phyloP scores from a whole-genome alignment of 352 stramenopile genomes.

The Globisporangium rhizosaccharum region DNA sequence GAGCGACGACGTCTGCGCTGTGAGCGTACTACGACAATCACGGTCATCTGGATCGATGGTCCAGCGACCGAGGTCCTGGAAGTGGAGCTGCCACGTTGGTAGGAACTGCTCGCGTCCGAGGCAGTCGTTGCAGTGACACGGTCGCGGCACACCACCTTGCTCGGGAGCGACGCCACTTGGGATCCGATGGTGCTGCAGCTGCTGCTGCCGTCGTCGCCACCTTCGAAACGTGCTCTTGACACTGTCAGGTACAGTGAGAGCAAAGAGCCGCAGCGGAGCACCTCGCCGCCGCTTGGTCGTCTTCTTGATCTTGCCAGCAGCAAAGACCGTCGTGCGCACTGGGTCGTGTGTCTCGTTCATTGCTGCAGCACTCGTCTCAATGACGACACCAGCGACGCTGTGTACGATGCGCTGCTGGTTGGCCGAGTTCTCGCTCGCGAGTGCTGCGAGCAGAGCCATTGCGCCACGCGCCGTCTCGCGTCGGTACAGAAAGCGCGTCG shows the following conservation, averaged over 20 bases:
- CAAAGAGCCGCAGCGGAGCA: conserved; percentile 15
- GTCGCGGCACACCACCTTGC: conserved; percentile 29
- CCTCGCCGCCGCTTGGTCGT: neutral
- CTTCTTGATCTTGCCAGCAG: conserved; percentile 16
- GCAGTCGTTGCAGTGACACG: conserved; percentile 52
- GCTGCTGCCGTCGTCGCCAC: conserved; percentile 34
- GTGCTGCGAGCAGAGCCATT: conserved; percentile 24
- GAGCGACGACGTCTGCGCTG: neutral
- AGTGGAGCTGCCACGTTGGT: conserved; percentile 50
- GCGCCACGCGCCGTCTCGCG: conserved; percentile 18
- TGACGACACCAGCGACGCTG: conserved; percentile 22
- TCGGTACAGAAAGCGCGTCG: conserved; percentile 31
- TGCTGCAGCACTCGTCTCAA: conserved; percentile 3
- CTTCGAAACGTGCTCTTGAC: conserved; percentile 30
- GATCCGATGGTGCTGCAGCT: conserved; percentile 26
- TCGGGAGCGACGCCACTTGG: conserved; percentile 31
- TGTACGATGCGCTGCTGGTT: conserved; percentile 44
- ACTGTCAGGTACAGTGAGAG: conserved; percentile 25
- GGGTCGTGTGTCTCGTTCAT: neutral
- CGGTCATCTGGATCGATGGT: conserved; percentile 4
- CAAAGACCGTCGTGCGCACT: conserved; percentile 7
- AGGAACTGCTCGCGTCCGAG: conserved; percentile 40
- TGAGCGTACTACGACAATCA: neutral
- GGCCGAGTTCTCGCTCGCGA: conserved; percentile 23
- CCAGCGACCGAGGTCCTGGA: conserved; percentile 45